These are phyloP conservation scores for Potentilla sterilis DNA, from an alignment of 306 rosid genomes.

Conservation along the genomic window DNA sequence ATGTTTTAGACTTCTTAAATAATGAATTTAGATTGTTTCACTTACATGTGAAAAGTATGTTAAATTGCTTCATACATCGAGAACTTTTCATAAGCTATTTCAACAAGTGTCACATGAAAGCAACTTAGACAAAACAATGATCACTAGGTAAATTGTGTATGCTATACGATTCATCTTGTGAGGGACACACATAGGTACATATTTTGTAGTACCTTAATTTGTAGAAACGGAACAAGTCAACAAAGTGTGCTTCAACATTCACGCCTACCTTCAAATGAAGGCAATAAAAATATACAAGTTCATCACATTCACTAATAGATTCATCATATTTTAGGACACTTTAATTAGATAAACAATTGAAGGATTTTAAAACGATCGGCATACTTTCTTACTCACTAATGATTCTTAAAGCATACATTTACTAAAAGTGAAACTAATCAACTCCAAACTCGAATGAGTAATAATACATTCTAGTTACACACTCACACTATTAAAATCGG, in stretches of 20 bases:
- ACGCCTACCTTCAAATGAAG: neutral
- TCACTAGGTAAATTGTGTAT: neutral
- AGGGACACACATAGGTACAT: neutral
- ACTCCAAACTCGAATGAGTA: neutral
- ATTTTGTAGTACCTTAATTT: neutral
- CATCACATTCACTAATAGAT: neutral
- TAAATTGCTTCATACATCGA: neutral
- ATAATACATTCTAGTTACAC: neutral
- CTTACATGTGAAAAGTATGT: neutral
- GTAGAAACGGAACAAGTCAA: neutral
- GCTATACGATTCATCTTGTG: neutral
- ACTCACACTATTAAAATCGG: neutral
- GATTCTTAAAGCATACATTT: too few species aligned
- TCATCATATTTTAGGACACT: neutral
- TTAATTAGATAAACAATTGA: neutral
- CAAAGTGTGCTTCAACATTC: constrained; percentile 1
- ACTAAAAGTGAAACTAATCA: neutral
- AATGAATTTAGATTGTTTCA: too few species aligned
- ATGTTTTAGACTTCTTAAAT: neutral
- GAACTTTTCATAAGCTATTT: neutral
- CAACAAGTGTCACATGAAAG: neutral
- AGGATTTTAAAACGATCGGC: neutral
- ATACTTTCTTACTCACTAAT: too few species aligned
- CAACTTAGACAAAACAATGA: neutral
- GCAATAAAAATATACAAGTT: neutral